Evolutionary conservation across 1,139 yeast genomes (phyloP), one percentile per base, ranked within the genome.

Genomic region (Yamadazyma friedrichii): DNA sequence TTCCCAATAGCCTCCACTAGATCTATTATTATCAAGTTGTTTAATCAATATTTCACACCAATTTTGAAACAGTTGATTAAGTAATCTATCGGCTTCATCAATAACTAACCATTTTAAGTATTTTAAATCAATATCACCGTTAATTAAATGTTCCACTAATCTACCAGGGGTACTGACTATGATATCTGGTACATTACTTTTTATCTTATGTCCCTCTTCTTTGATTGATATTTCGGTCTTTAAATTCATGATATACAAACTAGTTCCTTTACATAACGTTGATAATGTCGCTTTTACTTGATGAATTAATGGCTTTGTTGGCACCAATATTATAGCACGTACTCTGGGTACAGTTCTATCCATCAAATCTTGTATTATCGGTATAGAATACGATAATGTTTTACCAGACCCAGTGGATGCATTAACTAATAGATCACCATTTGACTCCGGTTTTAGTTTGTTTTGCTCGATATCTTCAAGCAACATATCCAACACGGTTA

Each of bases 331-430:
- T 2, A 93, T 68, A 25, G 95, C 94, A 37, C 96, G 69, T 3
- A 88, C 62, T 40, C 82, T 69, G 1, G 95, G 93, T 2, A 88
- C 91, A 0, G 77, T 67, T 45, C 96, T 72, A 11, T 65, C 62
- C 12, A 74, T 67, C 40, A 93, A 67, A 4, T 79, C 68, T 47
- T 89, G 89, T 2, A 94, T 72, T 9, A 93, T 76, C 1, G 98
- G 98, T 3, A 93, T 74, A 45, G 82, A 75, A 58, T 93, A 93
- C 8, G 97, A 95, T 40, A 94, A 67, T 0, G 99, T 93, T 59
- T 93, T 93, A 55, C 99, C 99, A 0, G 96, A 86, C 39, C 99
- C 99, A 0, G 99, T 93, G 4, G 95, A 81, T 1, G 98, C 96
- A 60, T 93, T 91, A 4, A 93, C 96, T 37, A 93, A 67, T 13